Base-by-base conservation (phyloP, 305 asterid genomes). In the Fraxinus dipetala region DNA sequence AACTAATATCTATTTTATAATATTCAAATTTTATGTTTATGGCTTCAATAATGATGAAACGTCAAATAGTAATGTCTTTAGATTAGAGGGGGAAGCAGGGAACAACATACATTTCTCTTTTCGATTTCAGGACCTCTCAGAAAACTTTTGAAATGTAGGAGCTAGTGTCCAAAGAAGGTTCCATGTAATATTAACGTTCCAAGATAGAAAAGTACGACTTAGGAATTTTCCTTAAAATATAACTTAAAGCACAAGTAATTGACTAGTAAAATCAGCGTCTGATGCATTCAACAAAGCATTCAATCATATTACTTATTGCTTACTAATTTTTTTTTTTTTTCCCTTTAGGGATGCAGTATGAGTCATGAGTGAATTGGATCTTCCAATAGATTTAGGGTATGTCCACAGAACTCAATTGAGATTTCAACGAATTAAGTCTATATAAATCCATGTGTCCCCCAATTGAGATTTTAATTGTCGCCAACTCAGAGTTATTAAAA, bases 191-290 rank as follows among this genome's bases (percentile, higher is more conserved):
- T 36, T 61, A n/a, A 51, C 36, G 9, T 40, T 24, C 63, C 24
- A 54, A 80, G 43, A 72, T 31, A 40, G 80, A 76, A 38, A 32
- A 79, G 28, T 20, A 82, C 26, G 18, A 51, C 76, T 73, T 10
- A 10, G 45, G 65, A 26, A 31, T 32, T 34, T 77, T 72, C 20
- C 65, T 72, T 45, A 18, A 78, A 26, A 76, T 34, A 67, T 77
- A 78, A 65, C 73, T 24, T 14, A 14, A 70, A 75, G 76, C 73
- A 78, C 28, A 77, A 65, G 73, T 13, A 65, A 65, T 65, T 65
- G 34, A 65, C 18, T 65, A 10, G 34, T 6, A 65, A 24, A 65
- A 65, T 65, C 34, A 24, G 35, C 32, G 26, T 65, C 36, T 65
- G 35, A 11, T 65, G 73, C 73, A 65, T 24, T 26, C 72, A 24